Base-by-base conservation (phyloP, 1,139 yeast genomes). In the Yamadazyma dushanensis region DNA sequence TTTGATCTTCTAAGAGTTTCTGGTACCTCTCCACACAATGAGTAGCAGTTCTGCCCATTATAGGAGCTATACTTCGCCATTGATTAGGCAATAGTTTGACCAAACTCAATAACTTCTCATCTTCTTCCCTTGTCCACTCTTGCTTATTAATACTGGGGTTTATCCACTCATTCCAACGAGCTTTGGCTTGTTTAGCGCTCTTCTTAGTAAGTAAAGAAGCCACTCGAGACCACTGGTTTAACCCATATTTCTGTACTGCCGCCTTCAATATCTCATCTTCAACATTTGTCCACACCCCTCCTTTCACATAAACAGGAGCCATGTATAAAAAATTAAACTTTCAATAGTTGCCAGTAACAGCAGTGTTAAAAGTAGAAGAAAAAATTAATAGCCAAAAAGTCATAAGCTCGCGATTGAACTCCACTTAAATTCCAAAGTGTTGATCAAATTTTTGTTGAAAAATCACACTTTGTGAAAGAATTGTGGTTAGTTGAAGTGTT, bases 151-250 rank as follows among this genome's bases (percentile, higher is more conserved):
- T 71, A 5, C 70, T 60, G 0, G 98, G 97, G 54, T 82, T 84
- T 29, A 92, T 63, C 78, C 85, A 89, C 54, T 92, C 97, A 39
- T 71, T 73, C 98, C 98, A 92, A 47, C 98, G 66, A 2, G 95
- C 88, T 50, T 89, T 88, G 44, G 95, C 94, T 57, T 92, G 97
- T 53, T 82, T 82, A 10, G 97, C 95, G 4, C 89, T 81, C 59
- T 90, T 92, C 54, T 84, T 80, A 10, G 89, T 84, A 26, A 92
- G 63, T 37, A 92, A 67, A 0, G 97, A 88, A 3, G 96, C 86
- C 4, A 92, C 94, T 35, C 97, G 76, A 6, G 92, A 78, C 98
- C 98, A 92, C 54, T 92, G 96, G 47, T 86, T 89, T 16, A 89
- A 67, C 0, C 98, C 98, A 57, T 92, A 92, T 55, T 92, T 92